Conservation (phyloP, 306 rosid species). For the Sphenostylis stenocarpa region DNA sequence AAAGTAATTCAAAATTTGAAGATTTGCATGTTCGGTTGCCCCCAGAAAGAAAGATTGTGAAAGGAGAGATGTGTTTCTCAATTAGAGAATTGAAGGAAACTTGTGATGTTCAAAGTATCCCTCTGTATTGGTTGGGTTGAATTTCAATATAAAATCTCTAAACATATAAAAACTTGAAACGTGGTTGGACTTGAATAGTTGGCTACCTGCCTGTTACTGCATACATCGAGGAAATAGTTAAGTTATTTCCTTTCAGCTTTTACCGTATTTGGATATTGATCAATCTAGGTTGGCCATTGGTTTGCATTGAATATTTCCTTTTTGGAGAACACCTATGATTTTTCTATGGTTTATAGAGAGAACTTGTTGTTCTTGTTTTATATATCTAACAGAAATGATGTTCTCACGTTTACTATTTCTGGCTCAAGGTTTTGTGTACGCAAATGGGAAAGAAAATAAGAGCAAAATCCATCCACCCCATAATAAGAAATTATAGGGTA, state of each 20-base stretch:
- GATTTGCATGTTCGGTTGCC: conserved; percentile 47
- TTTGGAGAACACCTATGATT: neutral
- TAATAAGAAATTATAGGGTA: neutral
- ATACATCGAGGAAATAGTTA: neutral
- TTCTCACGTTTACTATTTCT: conserved; percentile 1
- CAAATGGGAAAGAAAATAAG: neutral
- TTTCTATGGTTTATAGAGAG: neutral
- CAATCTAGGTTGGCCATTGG: neutral
- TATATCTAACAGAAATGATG: neutral
- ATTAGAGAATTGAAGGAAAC: conserved; percentile 6
- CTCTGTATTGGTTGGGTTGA: conserved; percentile 1
- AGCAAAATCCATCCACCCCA: neutral
- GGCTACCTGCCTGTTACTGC: conserved; percentile 15
- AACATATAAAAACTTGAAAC: neutral
- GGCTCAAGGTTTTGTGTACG: neutral
- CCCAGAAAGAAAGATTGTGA: conserved; percentile 22
- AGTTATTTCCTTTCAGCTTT: conserved; percentile 1
- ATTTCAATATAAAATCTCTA: neutral
- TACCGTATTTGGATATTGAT: neutral
- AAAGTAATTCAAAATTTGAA: conserved; percentile 25
- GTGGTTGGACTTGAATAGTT: conserved; percentile 10
- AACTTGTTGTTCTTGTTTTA: neutral
- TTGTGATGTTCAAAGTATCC: conserved; percentile 6
- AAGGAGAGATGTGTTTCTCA: neutral
- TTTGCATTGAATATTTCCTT: neutral